These are phyloP conservation scores for Silene noctiflora DNA, from an alignment of 179 eudicot species.

Conservation along the genomic window DNA sequence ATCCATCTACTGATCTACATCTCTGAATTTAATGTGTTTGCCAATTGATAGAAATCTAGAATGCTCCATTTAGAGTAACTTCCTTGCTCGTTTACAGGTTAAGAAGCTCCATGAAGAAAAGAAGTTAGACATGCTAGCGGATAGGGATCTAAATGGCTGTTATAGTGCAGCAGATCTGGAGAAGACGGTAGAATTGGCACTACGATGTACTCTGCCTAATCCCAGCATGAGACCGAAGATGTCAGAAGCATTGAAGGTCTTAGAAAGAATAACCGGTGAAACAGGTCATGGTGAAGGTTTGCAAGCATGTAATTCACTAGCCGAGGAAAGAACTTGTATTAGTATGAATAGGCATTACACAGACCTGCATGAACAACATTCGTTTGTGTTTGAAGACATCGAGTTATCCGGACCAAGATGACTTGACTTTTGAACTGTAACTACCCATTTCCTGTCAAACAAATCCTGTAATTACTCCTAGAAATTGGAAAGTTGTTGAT, in stretches of 20 bases:
- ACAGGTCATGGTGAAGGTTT: conserved; percentile 34
- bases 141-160: conserved; percentile 60
- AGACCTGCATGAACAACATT: conserved; percentile 52
- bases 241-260: conserved; percentile 66
- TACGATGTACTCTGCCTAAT: conserved; percentile 65
- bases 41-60: neutral
- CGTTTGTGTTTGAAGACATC: conserved; percentile 72
- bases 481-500: neutral
- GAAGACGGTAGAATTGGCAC: conserved; percentile 57
- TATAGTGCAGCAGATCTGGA: conserved; percentile 56
- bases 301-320: conserved; percentile 35
- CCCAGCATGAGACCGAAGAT: conserved; percentile 73
- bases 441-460: neutral
- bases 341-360: conserved; percentile 49
- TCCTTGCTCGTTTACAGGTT: conserved; percentile 39
- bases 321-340: conserved; percentile 35
- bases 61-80: neutral
- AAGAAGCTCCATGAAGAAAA: conserved; percentile 57
- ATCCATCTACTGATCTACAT: no score
- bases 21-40: neutral
- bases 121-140: conserved; percentile 62
- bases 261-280: conserved; percentile 48
- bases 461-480: conserved; percentile 17
- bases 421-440: conserved; percentile 12
- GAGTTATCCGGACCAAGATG: conserved; percentile 92